These are phyloP conservation scores for Capsicum pubescens DNA, from an alignment of 257 asterid species.

Conservation along the genomic window DNA sequence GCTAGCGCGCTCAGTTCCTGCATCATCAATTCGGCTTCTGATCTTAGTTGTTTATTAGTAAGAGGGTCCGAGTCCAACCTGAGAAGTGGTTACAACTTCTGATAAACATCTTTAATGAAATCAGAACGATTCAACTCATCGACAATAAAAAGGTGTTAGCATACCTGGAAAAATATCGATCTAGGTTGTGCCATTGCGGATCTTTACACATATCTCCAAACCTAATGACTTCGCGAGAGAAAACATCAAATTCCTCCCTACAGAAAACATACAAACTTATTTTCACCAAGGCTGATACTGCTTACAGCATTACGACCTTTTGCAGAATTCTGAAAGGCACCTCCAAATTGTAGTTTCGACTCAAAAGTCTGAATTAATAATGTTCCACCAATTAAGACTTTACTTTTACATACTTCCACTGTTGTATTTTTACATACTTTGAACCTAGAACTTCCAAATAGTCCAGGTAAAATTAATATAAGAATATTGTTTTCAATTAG, in stretches of 20 bases:
- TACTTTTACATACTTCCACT: neutral
- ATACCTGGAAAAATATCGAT: conserved; percentile 80
- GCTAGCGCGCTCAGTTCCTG: conserved; percentile 84
- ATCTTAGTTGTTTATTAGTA: conserved; percentile 62
- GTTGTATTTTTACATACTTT: neutral
- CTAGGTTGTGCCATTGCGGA: conserved; percentile 97
- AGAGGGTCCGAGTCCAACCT: conserved; percentile 90
- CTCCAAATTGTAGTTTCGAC: neutral
- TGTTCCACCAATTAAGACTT: neutral
- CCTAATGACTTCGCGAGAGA: conserved; percentile 87
- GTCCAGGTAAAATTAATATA: neutral
- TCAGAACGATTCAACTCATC: neutral
- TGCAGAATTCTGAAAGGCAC: neutral
- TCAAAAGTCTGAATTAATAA: conserved; percentile 2
- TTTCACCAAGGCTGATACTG: conserved; percentile 4
- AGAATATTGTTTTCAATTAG: neutral
- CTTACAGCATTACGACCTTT: neutral
- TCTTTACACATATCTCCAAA: conserved; percentile 96
- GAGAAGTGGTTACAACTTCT: conserved; percentile 34
- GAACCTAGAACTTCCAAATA: conserved; percentile 5
- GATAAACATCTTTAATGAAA: neutral
- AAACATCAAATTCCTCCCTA: conserved; percentile 95
- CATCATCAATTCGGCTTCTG: conserved; percentile 87
- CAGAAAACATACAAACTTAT: conserved; percentile 32
- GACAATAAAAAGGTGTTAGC: conserved; percentile 32